Evolutionary conservation across 2,329 filamentous ascomycete genomes (phyloP).

Genomic region (Diplodia scrobiculata): DNA sequence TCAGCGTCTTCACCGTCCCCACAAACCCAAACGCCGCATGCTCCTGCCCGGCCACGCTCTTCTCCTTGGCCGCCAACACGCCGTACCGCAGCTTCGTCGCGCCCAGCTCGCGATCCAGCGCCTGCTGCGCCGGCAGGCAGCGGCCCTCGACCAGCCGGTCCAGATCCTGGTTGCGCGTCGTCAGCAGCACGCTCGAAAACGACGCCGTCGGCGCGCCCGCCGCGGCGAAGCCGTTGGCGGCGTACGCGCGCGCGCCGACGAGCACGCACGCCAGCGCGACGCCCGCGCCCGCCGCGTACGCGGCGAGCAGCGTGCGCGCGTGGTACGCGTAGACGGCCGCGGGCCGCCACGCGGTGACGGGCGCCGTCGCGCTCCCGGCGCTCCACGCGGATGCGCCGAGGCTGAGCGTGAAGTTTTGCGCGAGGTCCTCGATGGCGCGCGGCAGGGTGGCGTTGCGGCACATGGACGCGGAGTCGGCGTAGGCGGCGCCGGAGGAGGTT

Average conservation of each 20-base stretch:
- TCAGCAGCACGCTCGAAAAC: slow-evolving; percentile 8
- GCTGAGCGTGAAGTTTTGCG: slow-evolving; percentile 13
- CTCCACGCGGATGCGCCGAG: not conserved
- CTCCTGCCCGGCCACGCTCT: not conserved
- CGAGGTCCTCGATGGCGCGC: not conserved
- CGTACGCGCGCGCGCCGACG: not conserved
- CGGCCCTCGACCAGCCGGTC: not conserved
- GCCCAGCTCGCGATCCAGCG: not conserved
- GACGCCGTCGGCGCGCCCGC: not conserved
- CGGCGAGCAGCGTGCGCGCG: not conserved
- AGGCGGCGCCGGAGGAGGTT: not conserved
- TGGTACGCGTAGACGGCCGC: not conserved
- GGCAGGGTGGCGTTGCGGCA: slow-evolving; percentile 4
- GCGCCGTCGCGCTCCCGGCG: too few species aligned
- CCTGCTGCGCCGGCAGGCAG: not conserved
- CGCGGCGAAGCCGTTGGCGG: slow-evolving; percentile 3
- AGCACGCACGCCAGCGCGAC: not conserved
- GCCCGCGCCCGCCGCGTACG: not conserved
- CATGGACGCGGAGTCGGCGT: not conserved
- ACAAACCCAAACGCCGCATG: slow-evolving; percentile 9
- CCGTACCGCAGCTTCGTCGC: not conserved
- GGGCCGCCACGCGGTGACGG: not conserved
- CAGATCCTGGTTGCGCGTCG: slow-evolving; percentile 1
- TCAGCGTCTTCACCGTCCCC: not conserved
- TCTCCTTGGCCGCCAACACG: not conserved